A percentile compares a stretch with the other conserved stretches of the same genome.
Conservation (phyloP, 805 yeast genomes). For the Cyberlindnera subsufficiens region DNA sequence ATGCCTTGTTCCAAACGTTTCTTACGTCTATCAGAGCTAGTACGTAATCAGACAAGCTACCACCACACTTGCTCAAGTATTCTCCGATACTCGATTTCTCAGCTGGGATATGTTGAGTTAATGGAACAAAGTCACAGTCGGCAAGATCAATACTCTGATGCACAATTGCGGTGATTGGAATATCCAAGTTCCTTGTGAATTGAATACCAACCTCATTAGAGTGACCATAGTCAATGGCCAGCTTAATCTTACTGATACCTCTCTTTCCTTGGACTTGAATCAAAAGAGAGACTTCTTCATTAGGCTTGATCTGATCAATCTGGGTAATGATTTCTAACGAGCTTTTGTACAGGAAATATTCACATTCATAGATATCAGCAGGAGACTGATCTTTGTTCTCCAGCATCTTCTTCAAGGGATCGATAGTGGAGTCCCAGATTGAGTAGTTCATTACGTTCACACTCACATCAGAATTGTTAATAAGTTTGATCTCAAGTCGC, state of each 20-base stretch:
- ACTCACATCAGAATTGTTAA: constrained; percentile 51
- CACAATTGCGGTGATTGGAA: constrained; percentile 68
- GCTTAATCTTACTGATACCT: constrained; percentile 60
- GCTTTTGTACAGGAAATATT: constrained; percentile 55
- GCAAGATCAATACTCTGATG: constrained; percentile 69
- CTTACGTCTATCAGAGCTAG: constrained; percentile 68
- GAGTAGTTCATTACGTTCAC: constrained; percentile 56
- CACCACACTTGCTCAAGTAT: constrained; percentile 15
- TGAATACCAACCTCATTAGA: constrained; percentile 25
- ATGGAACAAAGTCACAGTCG: constrained; percentile 68
- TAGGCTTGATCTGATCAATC: constrained; percentile 25
- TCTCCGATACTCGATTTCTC: constrained; percentile 23
- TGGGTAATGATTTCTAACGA: constrained; percentile 42
- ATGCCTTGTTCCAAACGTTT: constrained; percentile 70
- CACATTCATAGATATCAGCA: constrained; percentile 69
- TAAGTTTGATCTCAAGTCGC: constrained; percentile 42
- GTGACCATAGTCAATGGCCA: constrained; percentile 62
- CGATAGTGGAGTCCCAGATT: constrained; percentile 69
- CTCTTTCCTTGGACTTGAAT: constrained; percentile 66
- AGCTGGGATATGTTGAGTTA: constrained; percentile 29
- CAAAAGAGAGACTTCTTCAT: constrained; percentile 38
- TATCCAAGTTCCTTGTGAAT: constrained; percentile 50
- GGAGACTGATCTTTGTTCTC: constrained; percentile 42
- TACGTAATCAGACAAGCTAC: constrained; percentile 42
- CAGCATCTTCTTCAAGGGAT: constrained; percentile 52